Conservation (phyloP, 2,329 filamentous ascomycete genomes). For the Malbranchea cinnamomea region DNA sequence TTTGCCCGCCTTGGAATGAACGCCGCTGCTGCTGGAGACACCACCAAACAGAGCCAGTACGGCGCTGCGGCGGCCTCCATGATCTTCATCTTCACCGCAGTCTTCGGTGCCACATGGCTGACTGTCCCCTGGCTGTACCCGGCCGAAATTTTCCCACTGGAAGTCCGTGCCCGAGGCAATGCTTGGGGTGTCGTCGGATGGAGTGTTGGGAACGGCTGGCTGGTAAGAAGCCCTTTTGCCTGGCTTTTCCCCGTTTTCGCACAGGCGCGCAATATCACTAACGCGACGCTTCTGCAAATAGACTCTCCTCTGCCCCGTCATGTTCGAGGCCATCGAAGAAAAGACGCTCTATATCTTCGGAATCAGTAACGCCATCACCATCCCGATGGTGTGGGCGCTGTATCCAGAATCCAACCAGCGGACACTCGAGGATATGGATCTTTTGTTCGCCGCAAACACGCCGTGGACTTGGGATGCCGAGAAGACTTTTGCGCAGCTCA, state of each 20-base stretch:
- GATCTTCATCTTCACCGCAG: constrained; percentile 53
- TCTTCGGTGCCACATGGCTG: constrained; percentile 51
- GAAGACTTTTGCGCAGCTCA: constrained; percentile 46
- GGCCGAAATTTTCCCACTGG: constrained; percentile 52
- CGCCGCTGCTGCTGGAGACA: constrained; percentile 32
- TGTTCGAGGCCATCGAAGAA: constrained; percentile 49
- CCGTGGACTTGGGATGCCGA: constrained; percentile 61
- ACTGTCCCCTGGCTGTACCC: constrained; percentile 46
- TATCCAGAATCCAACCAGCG: constrained; percentile 63
- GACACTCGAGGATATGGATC: constrained; percentile 60
- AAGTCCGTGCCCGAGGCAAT: constrained; percentile 56
- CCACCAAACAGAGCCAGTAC: constrained; percentile 34
- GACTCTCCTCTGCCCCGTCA: constrained; percentile 41
- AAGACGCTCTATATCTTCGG: constrained; percentile 64
- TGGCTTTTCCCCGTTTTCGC: background rate
- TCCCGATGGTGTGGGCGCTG: constrained; percentile 57
- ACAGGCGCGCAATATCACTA: background rate
- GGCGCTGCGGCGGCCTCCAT: constrained; percentile 54
- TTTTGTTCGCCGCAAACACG: constrained; percentile 52
- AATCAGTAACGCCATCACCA: constrained; percentile 48
- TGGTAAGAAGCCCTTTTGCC: constrained; percentile 19
- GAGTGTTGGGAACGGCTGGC: constrained; percentile 60
- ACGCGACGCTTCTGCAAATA: constrained; percentile 14
- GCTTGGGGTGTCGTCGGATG: constrained; percentile 64
- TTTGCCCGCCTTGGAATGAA: constrained; percentile 42